Conservation (phyloP, 2,329 filamentous ascomycete genomes). For the Aspergillus niger region DNA sequence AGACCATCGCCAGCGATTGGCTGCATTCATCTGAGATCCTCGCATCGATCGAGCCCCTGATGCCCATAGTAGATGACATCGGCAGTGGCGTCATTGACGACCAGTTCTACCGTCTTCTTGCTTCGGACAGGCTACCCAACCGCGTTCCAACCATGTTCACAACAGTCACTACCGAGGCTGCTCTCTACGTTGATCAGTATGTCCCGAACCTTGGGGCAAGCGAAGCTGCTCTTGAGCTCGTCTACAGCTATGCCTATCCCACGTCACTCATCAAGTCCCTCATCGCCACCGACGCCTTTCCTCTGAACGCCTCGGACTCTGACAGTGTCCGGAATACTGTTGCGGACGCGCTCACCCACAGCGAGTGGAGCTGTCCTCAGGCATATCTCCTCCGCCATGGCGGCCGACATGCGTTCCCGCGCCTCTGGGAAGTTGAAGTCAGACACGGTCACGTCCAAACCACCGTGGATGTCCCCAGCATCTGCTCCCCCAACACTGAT, state of each 20-base stretch:
- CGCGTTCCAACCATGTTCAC: conserved; percentile 33
- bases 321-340: conserved; percentile 23
- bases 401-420: conserved; percentile 17
- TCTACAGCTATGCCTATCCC: conserved; percentile 22
- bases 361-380: conserved; percentile 24
- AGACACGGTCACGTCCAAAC: conserved; percentile 27
- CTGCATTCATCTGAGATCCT: conserved; percentile 22
- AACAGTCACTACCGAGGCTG: conserved; percentile 29
- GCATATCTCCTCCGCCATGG: conserved; percentile 18
- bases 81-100: conserved; percentile 28
- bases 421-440: conserved; percentile 26
- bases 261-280: conserved; percentile 18
- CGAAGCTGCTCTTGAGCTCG: conserved; percentile 13
- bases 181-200: conserved; percentile 17
- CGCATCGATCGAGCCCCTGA: conserved; percentile 26
- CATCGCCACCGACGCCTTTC: conserved; percentile 18
- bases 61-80: conserved; percentile 32
- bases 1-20: conserved; percentile 16
- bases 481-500: conserved; percentile 27
- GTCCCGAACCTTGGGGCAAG: conserved; percentile 16
- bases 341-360: conserved; percentile 18
- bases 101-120: conserved; percentile 30
- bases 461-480: conserved; percentile 14
- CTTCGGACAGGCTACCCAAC: conserved; percentile 22
- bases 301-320: conserved; percentile 14